Evolutionary conservation across 768 basidiomycete genomes (phyloP).

Genomic region (Suillus subluteus): DNA sequence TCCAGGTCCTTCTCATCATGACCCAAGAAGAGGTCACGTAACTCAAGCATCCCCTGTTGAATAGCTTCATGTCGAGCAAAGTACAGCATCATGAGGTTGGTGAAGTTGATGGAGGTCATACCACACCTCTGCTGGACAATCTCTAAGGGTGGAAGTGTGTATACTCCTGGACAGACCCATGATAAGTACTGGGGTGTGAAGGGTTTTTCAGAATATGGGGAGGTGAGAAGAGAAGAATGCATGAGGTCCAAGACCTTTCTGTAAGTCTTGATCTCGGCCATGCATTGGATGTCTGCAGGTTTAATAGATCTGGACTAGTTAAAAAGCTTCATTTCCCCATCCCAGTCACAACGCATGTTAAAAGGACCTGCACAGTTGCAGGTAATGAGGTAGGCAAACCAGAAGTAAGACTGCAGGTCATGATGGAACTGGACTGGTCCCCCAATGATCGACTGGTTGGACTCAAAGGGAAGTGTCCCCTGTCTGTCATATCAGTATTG

Average conservation of each 20-base stretch:
- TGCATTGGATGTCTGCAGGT: not conserved
- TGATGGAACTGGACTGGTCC: not conserved
- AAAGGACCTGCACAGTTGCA: conserved; percentile 3
- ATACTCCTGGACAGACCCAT: not conserved
- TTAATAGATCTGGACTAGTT: not conserved
- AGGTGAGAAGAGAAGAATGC: too few species aligned
- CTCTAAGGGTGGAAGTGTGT: not conserved
- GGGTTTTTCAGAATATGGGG: too few species aligned
- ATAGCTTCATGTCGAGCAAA: not conserved
- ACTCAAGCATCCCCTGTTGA: not conserved
- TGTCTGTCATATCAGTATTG: not conserved
- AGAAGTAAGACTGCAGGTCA: not conserved
- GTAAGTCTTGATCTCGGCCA: not conserved
- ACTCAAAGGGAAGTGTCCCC: not conserved
- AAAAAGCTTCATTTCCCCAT: not conserved
- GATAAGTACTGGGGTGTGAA: too few species aligned
- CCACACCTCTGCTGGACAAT: not conserved
- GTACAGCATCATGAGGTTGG: not conserved
- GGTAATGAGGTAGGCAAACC: conserved; percentile 5
- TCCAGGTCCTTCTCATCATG: not conserved
- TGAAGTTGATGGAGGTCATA: not conserved
- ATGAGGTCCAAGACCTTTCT: not conserved
- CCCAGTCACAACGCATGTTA: not conserved
- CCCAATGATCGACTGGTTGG: not conserved
- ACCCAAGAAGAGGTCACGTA: not conserved